Percentiles rank a stretch among this genome's conserved stretches.
These are phyloP conservation scores for Suhomyces tanzawaensis DNA, from an alignment of 805 yeast genomes.

Conservation along the genomic window DNA sequence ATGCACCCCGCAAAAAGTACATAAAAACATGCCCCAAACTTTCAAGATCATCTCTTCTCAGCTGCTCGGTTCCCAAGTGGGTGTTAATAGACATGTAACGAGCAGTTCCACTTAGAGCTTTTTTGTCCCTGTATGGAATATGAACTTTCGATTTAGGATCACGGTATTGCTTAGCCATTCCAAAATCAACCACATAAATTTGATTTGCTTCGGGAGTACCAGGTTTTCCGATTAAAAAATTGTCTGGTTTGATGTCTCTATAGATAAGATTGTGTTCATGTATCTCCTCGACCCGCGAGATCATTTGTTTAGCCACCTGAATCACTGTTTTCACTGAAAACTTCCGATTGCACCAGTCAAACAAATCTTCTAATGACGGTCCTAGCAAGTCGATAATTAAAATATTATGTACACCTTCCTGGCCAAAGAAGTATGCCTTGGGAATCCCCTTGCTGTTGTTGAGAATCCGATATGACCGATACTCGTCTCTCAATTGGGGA, in stretches of 20 bases:
- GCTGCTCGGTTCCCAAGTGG: constrained; percentile 95
- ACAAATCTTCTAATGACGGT: constrained; percentile 92
- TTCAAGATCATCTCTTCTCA: constrained; percentile 94
- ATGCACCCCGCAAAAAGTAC: constrained; percentile 87
- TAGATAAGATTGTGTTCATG: constrained; percentile 90
- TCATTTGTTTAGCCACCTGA: constrained; percentile 94
- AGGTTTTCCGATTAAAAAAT: constrained; percentile 89
- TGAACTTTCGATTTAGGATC: constrained; percentile 95
- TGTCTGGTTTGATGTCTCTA: constrained; percentile 97
- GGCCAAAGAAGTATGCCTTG: constrained; percentile 96
- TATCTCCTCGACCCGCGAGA: constrained; percentile 76
- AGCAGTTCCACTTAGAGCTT: constrained; percentile 96
- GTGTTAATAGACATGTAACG: constrained; percentile 97
- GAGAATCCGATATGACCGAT: constrained; percentile 87
- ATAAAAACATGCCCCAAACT: constrained; percentile 95
- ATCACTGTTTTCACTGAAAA: constrained; percentile 86
- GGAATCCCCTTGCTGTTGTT: constrained; percentile 86
- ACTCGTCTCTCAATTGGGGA: constrained; percentile 95
- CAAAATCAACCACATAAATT: constrained; percentile 91
- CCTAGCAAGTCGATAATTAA: constrained; percentile 92
- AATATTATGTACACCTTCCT: constrained; percentile 95
- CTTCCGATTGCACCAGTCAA: constrained; percentile 97
- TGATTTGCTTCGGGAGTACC: constrained; percentile 78
- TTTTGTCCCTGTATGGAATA: constrained; percentile 95
- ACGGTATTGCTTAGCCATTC: constrained; percentile 97